Percentiles rank a stretch among this genome's conserved stretches.
Conservation (phyloP, 1,139 yeast species). For the Saccharomyces hybrid region DNA sequence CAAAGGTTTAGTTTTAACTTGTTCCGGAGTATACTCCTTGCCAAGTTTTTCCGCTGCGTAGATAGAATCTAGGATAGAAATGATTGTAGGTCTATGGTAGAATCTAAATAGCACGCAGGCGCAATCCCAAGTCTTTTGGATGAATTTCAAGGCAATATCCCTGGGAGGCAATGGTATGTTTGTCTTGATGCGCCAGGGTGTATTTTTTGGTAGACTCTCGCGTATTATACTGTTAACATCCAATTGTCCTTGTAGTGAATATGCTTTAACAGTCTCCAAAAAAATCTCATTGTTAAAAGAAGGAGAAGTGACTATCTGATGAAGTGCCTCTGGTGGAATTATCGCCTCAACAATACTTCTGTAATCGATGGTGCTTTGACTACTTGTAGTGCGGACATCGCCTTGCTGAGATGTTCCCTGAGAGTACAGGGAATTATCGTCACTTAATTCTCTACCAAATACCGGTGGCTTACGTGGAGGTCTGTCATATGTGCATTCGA, state of each 20-base stretch:
- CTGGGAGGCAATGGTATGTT: conserved; percentile 51
- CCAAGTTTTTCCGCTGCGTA: conserved; percentile 55
- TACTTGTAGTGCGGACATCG: neutral
- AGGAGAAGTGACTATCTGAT: neutral
- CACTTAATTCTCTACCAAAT: neutral
- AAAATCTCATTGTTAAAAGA: conserved; percentile 6
- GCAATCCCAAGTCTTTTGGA: conserved; percentile 74
- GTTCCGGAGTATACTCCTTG: conserved; percentile 59
- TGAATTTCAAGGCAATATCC: conserved; percentile 60
- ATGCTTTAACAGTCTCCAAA: conserved; percentile 8
- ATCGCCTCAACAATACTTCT: conserved; percentile 8
- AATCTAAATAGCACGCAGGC: conserved; percentile 81
- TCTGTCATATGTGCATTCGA: conserved; percentile 48
- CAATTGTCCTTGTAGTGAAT: conserved; percentile 4
- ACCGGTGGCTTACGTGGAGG: neutral
- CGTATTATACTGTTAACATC: conserved; percentile 3
- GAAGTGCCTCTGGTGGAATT: conserved; percentile 3
- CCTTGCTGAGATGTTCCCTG: neutral
- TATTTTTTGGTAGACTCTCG: neutral
- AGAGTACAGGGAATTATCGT: neutral
- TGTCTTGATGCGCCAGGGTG: neutral
- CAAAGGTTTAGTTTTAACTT: conserved; percentile 69
- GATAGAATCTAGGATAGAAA: conserved; percentile 48
- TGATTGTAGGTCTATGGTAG: conserved; percentile 75
- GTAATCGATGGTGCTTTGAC: conserved; percentile 4